Evolutionary conservation across 139 green algal genomes (phyloP).

Genomic region (Pycnococcus provasolii): DNA sequence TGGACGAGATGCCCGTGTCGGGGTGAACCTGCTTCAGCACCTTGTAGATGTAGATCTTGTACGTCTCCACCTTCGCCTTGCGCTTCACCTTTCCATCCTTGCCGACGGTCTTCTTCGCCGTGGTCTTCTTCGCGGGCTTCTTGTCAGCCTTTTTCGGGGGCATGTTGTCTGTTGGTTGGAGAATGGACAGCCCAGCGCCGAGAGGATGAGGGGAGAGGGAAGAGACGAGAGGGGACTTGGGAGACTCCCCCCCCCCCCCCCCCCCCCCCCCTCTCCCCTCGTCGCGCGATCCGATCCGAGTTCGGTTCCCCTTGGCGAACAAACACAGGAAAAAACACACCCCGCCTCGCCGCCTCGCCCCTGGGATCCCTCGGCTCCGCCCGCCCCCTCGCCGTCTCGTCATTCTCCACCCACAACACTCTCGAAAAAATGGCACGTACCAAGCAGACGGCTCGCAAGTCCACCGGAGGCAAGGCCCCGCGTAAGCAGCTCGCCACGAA

Average conservation of each 20-base stretch:
- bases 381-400: no score
- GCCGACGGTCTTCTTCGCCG: slow-evolving; percentile 26
- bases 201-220: no score
- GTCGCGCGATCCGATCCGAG: no score
- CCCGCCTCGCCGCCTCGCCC: no score
- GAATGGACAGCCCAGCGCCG: no score
- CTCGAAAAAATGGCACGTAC: slow-evolving; percentile 75
- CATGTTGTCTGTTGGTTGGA: neutral
- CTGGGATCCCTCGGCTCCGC: no score
- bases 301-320: no score
- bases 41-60: slow-evolving; percentile 99
- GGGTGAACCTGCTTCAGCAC: slow-evolving; percentile 67
- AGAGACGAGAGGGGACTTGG: no score
- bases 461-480: slow-evolving; percentile 60
- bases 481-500: slow-evolving; percentile 93
- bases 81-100: slow-evolving; percentile 32
- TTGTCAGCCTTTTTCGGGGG: slow-evolving; percentile 38
- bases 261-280: no score
- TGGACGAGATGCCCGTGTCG: slow-evolving; percentile 68
- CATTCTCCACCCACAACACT: neutral
- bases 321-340: no score
- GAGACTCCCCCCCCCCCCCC: no score
- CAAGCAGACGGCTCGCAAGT: slow-evolving; percentile 89
- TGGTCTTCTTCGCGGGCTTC: slow-evolving; percentile 37
- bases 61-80: slow-evolving; percentile 69